Percentiles rank a stretch among this genome's conserved stretches.
Evolutionary conservation across 352 stramenopile species (phyloP).

Genomic region (Globisporangium iwayamae): DNA sequence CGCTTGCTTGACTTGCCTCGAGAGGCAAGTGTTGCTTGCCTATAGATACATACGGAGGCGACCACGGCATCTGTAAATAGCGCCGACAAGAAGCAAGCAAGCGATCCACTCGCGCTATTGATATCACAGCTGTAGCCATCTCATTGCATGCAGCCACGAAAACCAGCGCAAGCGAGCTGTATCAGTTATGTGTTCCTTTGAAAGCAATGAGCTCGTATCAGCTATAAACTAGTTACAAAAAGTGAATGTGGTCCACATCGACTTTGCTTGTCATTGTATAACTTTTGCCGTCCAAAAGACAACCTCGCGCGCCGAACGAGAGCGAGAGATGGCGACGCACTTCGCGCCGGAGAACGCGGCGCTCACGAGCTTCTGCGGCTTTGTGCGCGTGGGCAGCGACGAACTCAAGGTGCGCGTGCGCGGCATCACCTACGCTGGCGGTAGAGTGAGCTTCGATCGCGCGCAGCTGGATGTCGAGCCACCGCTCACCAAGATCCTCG

Average conservation of each 20-base stretch:
- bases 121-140: background rate
- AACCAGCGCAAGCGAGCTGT: too few species aligned
- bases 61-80: background rate
- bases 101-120: background rate
- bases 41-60: background rate
- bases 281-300: too few species aligned
- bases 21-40: background rate
- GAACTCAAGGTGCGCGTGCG: constrained; percentile 53
- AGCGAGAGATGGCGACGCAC: background rate
- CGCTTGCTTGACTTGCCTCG: background rate
- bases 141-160: too few species aligned
- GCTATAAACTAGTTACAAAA: too few species aligned
- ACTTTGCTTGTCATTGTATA: too few species aligned
- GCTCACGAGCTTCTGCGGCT: constrained; percentile 44
- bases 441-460: constrained; percentile 27
- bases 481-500: constrained; percentile 42
- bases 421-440: constrained; percentile 25
- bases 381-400: constrained; percentile 40
- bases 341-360: constrained; percentile 45
- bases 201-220: too few species aligned
- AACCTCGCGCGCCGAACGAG: too few species aligned
- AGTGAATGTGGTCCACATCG: too few species aligned
- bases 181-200: too few species aligned
- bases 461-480: constrained; percentile 55
- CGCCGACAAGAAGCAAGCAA: constrained; percentile 1